Base-by-base conservation (phyloP, 371 early-diverging fungal genomes). In the Aphelidium insulamus region DNA sequence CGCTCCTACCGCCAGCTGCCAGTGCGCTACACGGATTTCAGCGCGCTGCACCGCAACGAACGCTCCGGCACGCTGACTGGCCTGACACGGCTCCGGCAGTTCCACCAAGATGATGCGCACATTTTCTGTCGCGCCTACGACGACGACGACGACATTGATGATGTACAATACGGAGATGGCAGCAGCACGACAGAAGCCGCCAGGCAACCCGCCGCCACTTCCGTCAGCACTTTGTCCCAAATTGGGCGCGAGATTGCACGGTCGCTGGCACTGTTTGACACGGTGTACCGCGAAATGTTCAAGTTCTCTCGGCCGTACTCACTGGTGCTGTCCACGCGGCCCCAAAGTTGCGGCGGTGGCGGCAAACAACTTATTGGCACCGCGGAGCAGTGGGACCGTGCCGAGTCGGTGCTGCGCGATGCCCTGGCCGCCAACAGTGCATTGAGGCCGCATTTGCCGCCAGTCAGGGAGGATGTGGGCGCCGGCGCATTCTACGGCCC, bases 101-200 rank as follows among this genome's bases (percentile, higher is more conserved):
- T 95, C 59, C 92, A 95, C 40, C 92, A 95, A 46, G 97, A 95
- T 44, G 97, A 95, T 48, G 97, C 88, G 4, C 97, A 95, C 47
- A 88, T 95, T 39, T 92, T 95, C 50, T 87, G 88, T 54, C 53
- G 69, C 3, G 54, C 54, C 16, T 64, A 69, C 2, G 88, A 88
- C 41, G 62, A 76, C 29, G 45, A 57, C 22, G 22, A 3, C 10
- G 6, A 11, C 2, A 18, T 26, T 43, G 10, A 17, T 5, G n/a
- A 40, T 5, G 21, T 26, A 34, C 8, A 21, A 33, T 7, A 16
- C 15, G 19, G 6, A 25, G 9, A 33, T 7, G 19, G 14, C 7
- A 33, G 24, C 24, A 30, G 24, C 19, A 14, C 19, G 19, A 18
- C 8, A 14, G 20, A 30, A 59, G 56, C n/a, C n/a, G n/a, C n/a